These are phyloP conservation scores for Cytospora leucostoma DNA, from an alignment of 2,329 filamentous ascomycete species.

Conservation along the genomic window DNA sequence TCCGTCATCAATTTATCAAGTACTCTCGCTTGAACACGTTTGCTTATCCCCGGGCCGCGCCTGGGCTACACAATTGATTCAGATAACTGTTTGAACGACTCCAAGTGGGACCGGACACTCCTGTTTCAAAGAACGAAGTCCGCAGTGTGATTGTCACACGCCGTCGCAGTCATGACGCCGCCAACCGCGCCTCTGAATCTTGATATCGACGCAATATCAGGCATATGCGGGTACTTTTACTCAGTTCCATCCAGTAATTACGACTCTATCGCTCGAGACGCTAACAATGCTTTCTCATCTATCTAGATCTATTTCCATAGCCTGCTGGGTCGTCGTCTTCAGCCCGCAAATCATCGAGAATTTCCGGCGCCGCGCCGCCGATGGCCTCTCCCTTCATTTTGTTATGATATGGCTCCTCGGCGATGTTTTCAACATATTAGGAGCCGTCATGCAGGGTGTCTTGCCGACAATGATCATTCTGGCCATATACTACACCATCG, in stretches of 20 bases:
- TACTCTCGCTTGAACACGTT: not conserved
- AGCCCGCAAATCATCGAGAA: constrained; percentile 96
- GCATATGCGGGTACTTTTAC: constrained; percentile 72
- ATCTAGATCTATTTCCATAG: constrained; percentile 85
- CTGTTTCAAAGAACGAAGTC: not conserved
- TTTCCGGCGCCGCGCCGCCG: constrained; percentile 79
- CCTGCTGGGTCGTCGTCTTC: constrained; percentile 97
- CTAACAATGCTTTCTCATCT: not conserved
- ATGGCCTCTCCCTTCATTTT: constrained; percentile 88
- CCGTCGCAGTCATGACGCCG: constrained; percentile 48
- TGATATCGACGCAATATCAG: constrained; percentile 87
- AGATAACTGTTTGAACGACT: not conserved
- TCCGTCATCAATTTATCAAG: not conserved
- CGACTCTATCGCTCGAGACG: not conserved
- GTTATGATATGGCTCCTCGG: constrained; percentile 90
- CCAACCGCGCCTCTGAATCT: constrained; percentile 64
- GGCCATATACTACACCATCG: constrained; percentile 91
- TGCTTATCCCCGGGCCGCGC: not conserved
- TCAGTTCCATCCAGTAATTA: constrained; percentile 4
- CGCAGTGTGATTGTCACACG: not conserved
- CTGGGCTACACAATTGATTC: not conserved
- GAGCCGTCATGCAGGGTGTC: constrained; percentile 88
- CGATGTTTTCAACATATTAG: constrained; percentile 95
- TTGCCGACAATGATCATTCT: constrained; percentile 94
- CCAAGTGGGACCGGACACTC: not conserved